Conservation (phyloP, 2,329 filamentous ascomycete species). For the Gremmenia infestans region DNA sequence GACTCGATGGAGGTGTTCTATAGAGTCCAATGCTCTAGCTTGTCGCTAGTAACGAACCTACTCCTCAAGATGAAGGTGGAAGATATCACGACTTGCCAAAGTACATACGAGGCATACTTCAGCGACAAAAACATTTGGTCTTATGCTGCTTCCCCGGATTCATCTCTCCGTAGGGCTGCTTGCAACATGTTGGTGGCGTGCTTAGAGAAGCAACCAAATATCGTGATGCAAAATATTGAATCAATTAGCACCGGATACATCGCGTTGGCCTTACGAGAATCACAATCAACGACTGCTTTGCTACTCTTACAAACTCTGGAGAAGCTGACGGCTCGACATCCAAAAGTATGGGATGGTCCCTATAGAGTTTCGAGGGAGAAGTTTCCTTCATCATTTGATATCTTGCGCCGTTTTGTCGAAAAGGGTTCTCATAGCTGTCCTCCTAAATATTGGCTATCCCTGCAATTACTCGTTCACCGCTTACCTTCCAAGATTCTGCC, state of each 20-base stretch:
- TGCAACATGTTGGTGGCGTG: constrained; percentile 48
- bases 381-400: constrained; percentile 46
- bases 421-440: constrained; percentile 79
- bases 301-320: constrained; percentile 66
- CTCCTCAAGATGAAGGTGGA: constrained; percentile 42
- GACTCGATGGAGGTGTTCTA: constrained; percentile 84
- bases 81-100: constrained; percentile 55
- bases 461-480: constrained; percentile 55
- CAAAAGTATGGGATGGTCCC: constrained; percentile 62
- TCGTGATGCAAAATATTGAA: constrained; percentile 45
- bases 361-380: constrained; percentile 48
- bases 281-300: constrained; percentile 68
- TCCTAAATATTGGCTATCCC: constrained; percentile 65
- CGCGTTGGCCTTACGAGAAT: constrained; percentile 65
- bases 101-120: constrained; percentile 58
- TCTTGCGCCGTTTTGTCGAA: constrained; percentile 68
- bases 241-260: constrained; percentile 58
- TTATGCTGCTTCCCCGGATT: constrained; percentile 58
- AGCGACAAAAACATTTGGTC: constrained; percentile 61
- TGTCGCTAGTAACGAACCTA: constrained; percentile 51
- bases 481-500: constrained; percentile 55
- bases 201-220: constrained; percentile 41
- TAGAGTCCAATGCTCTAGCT: constrained; percentile 58
- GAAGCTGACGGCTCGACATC: constrained; percentile 57
- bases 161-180: constrained; percentile 45